Evolutionary conservation across 352 stramenopile genomes (phyloP).

Genomic region (Phytopythium litorale): DNA sequence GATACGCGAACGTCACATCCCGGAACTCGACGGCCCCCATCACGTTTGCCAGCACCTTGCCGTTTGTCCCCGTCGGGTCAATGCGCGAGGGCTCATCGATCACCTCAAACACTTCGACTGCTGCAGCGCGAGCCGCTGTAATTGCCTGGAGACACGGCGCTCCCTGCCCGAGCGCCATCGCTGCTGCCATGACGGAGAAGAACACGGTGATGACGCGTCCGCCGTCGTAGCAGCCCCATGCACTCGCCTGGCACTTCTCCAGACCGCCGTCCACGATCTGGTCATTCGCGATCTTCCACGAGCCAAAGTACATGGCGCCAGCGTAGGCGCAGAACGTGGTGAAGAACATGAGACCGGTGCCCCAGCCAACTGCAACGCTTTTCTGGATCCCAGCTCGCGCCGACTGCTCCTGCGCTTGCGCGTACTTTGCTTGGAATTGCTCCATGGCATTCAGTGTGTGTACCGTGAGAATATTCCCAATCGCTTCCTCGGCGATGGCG

Average conservation of each 20-base stretch:
- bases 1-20: slow-evolving; percentile 65
- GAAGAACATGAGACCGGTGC: slow-evolving; percentile 27
- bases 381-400: slow-evolving; percentile 32
- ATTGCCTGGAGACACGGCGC: slow-evolving; percentile 38
- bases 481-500: slow-evolving; percentile 38
- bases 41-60: slow-evolving; percentile 18
- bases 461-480: slow-evolving; percentile 39
- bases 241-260: slow-evolving; percentile 20
- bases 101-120: slow-evolving; percentile 44
- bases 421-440: slow-evolving; percentile 25
- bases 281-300: slow-evolving; percentile 22
- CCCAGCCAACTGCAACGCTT: slow-evolving; percentile 24
- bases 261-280: slow-evolving; percentile 31
- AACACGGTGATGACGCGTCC: slow-evolving; percentile 43
- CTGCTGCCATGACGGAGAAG: slow-evolving; percentile 35
- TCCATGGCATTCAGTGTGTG: slow-evolving; percentile 35
- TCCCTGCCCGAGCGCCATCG: slow-evolving; percentile 35
- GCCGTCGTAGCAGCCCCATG: slow-evolving; percentile 32
- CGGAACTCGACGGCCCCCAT: slow-evolving; percentile 74
- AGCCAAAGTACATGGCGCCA: slow-evolving; percentile 37
- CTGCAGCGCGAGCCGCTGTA: slow-evolving; percentile 24
- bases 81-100: slow-evolving; percentile 51
- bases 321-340: slow-evolving; percentile 27
- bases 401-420: slow-evolving; percentile 27
- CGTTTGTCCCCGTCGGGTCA: slow-evolving; percentile 24